Percentiles rank a stretch among this genome's conserved stretches.
phyloP scores from a whole-genome alignment of 2,329 filamentous ascomycete species.

The Colletotrichum sp. region DNA sequence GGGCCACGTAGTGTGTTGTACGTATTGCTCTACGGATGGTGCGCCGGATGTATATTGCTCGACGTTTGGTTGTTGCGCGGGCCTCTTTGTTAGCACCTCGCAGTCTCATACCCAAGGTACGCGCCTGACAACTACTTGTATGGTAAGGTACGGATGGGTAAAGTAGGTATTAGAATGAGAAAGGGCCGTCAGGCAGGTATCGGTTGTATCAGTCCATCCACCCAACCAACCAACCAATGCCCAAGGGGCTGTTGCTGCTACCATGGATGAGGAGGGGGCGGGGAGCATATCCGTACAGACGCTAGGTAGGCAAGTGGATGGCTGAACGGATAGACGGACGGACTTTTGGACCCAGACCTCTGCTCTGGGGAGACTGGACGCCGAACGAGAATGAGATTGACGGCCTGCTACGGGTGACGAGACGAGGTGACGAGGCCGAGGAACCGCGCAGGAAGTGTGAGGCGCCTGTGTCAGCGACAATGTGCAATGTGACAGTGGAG shows the following conservation, averaged over 20 bases:
- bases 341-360: not conserved
- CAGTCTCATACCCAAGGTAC: not conserved
- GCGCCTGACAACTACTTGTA: not conserved
- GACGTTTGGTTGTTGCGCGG: not conserved
- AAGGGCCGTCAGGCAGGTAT: not conserved
- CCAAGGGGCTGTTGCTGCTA: not conserved
- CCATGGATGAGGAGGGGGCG: not conserved
- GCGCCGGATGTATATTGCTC: slow-evolving; percentile 3
- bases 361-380: not conserved
- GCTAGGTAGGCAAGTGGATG: not conserved
- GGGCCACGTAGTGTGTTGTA: slow-evolving; percentile 2
- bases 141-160: not conserved
- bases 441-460: not conserved
- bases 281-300: not conserved
- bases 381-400: not conserved
- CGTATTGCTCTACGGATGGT: not conserved
- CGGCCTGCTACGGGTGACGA: not conserved
- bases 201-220: not conserved
- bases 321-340: not conserved
- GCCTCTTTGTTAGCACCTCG: not conserved
- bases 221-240: not conserved
- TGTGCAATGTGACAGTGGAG: not conserved
- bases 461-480: slow-evolving; percentile 3
- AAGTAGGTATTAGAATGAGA: not conserved
- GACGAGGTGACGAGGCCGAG: not conserved